Conservation (phyloP, 805 yeast genomes). For the Candida bentonensis region DNA sequence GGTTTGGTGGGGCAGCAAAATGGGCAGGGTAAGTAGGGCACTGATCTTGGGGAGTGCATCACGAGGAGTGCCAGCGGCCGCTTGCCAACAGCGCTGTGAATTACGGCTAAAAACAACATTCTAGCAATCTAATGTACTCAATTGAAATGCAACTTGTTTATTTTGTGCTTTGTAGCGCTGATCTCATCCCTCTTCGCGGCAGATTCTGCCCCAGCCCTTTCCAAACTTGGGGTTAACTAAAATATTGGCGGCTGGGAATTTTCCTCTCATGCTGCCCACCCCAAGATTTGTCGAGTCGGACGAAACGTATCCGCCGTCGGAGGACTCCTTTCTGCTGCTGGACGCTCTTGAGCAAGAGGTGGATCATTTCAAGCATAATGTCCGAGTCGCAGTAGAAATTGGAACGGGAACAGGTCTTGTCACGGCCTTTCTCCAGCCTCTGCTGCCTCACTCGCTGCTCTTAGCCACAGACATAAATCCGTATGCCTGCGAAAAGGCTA, state of each 20-base stretch:
- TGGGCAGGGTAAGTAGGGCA: no score
- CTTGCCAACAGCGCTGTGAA: no score
- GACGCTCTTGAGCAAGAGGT: slow-evolving; percentile 63
- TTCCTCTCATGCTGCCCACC: slow-evolving; percentile 55
- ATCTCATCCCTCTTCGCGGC: no score
- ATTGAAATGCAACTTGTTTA: no score
- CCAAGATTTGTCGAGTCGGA: slow-evolving; percentile 51
- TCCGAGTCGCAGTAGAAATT: slow-evolving; percentile 59
- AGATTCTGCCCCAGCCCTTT: no score
- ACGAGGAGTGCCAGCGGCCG: no score
- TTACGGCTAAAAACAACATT: no score
- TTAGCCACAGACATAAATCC: slow-evolving; percentile 74
- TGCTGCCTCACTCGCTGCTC: slow-evolving; percentile 39
- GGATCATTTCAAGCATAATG: slow-evolving; percentile 17
- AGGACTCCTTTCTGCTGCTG: slow-evolving; percentile 73
- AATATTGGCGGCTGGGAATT: background rate
- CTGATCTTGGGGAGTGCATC: no score
- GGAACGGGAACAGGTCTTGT: slow-evolving; percentile 92
- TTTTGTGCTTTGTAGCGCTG: no score
- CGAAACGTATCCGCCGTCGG: slow-evolving; percentile 89
- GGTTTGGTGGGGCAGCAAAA: no score
- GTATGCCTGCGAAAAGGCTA: slow-evolving; percentile 48
- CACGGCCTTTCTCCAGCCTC: slow-evolving; percentile 56
- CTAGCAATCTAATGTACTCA: no score
- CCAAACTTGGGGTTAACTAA: no score